A percentile compares a stretch with the other conserved stretches of the same genome.
Evolutionary conservation across 1,284 basidiomycete species (phyloP).

Genomic region (Sporisorium scitamineum): DNA sequence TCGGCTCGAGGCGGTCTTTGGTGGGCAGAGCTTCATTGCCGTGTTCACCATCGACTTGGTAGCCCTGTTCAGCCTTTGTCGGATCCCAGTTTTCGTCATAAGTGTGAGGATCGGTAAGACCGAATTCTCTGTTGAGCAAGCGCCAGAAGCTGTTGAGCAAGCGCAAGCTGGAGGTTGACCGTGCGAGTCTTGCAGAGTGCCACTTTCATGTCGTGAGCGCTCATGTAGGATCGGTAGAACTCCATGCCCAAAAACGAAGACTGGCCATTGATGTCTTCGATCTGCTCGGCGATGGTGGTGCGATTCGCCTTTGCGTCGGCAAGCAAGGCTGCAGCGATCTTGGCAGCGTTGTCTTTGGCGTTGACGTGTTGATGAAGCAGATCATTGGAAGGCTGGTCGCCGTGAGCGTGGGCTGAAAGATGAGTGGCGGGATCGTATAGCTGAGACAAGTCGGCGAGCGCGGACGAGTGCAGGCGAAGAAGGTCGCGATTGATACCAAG

Average conservation of each 20-base stretch:
- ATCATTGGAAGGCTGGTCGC: constrained; percentile 15
- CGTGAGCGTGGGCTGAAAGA: constrained; percentile 1
- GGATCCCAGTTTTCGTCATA: constrained; percentile 24
- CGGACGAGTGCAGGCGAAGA: constrained; percentile 22
- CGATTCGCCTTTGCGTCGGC: constrained; percentile 25
- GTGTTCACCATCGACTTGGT: constrained; percentile 53
- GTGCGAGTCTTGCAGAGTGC: constrained; percentile 35
- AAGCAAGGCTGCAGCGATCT: constrained; percentile 15
- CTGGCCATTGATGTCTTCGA: constrained; percentile 28
- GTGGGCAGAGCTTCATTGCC: constrained; percentile 63
- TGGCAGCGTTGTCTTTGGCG: constrained; percentile 31
- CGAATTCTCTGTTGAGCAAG: constrained; percentile 26
- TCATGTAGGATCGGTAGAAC: constrained; percentile 70
- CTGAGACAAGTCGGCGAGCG: constrained; percentile 22
- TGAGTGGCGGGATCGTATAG: constrained; percentile 4
- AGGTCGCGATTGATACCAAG: constrained; percentile 25
- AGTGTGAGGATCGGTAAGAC: constrained; percentile 23
- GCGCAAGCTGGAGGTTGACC: constrained; percentile 32
- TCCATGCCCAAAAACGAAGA: constrained; percentile 68
- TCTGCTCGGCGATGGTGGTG: constrained; percentile 22
- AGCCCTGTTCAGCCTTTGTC: constrained; percentile 18
- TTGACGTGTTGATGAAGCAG: constrained; percentile 19
- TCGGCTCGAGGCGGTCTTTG: constrained; percentile 51
- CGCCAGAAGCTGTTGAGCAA: constrained; percentile 48
- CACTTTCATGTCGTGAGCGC: constrained; percentile 68